Evolutionary conservation across 2,329 filamentous ascomycete genomes (phyloP).

Genomic region (Periglandula ipomoeae): DNA sequence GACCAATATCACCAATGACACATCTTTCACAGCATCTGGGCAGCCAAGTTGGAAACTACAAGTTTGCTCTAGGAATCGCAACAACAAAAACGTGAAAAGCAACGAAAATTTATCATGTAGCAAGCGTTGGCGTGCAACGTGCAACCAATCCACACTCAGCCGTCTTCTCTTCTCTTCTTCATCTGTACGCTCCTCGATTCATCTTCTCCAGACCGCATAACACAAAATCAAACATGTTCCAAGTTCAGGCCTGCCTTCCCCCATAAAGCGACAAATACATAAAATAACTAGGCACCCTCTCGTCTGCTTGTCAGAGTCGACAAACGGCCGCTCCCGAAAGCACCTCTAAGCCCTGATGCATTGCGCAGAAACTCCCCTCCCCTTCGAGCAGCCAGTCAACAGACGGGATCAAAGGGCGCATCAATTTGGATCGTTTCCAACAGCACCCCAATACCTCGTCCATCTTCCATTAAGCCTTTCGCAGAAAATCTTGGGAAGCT

Average conservation of each 20-base stretch:
- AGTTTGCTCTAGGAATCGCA: constrained; percentile 6
- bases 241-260: constrained; percentile 22
- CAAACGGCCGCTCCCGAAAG: constrained; percentile 1
- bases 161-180: constrained; percentile 13
- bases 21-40: background rate
- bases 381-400: constrained; percentile 8
- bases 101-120: constrained; percentile 39
- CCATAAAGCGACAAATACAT: constrained; percentile 24
- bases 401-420: constrained; percentile 2
- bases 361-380: constrained; percentile 1
- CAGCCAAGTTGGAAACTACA: constrained; percentile 2
- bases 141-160: constrained; percentile 14
- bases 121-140: constrained; percentile 27
- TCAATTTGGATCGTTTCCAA: background rate
- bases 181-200: constrained; percentile 17
- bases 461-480: background rate
- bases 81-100: constrained; percentile 31
- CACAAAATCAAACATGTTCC: constrained; percentile 17
- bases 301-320: constrained; percentile 6
- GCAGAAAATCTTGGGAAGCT: background rate
- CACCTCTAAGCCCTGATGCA: background rate
- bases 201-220: constrained; percentile 20
- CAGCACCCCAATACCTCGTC: background rate
- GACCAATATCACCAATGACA: background rate
- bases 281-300: constrained; percentile 15